Base-by-base conservation (phyloP, 164 flowering plant genomes). In the Sedum album region DNA sequence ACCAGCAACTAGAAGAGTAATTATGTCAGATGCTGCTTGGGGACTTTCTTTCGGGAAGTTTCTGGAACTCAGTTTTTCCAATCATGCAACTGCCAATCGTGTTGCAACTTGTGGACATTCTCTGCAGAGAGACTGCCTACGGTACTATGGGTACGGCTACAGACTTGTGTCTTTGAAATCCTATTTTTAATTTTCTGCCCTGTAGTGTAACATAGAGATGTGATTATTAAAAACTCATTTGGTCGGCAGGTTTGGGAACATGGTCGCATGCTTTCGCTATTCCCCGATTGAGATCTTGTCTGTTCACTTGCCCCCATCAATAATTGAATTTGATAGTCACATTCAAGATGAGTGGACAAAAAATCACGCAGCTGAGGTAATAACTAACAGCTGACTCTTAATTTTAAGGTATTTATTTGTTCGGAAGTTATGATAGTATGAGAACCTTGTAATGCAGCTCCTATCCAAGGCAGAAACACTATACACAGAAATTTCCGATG, bases 11-110 rank as follows among this genome's bases (percentile, higher is more conserved):
- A 82, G 80, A 14, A 83, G 96, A 73, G 91, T 93, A 26, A 80
- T 90, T 25, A 93, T 93, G 98, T 93, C 98, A 4, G 86, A 86
- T 81, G 98, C 97, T 77, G 98, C 98, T 3, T 89, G 98, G 97
- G 98, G 98, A 49, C 93, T 93, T 69, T 93, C 98, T 60, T 91
- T 93, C 70, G 98, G 98, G 67, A 93, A 93, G 72, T 93, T 93
- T 66, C 81, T 93, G 78, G 98, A 93, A 76, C 93, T 93, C 73
- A 93, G 98, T 77, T 93, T 93, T 75, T 90, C 98, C 38, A 93
- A 87, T 73, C 90, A 88, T 79, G 93, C 96, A 31, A 88, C 96
- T 69, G 98, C 96, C 21, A 93, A 93, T 74, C 92, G 98, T 51
- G 85, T 91, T 65, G 97, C 98, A 36, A 78, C 76, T 46, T 93